Evolutionary conservation across 441 rosid genomes (phyloP).

Genomic region (Populus trichocarpa): DNA sequence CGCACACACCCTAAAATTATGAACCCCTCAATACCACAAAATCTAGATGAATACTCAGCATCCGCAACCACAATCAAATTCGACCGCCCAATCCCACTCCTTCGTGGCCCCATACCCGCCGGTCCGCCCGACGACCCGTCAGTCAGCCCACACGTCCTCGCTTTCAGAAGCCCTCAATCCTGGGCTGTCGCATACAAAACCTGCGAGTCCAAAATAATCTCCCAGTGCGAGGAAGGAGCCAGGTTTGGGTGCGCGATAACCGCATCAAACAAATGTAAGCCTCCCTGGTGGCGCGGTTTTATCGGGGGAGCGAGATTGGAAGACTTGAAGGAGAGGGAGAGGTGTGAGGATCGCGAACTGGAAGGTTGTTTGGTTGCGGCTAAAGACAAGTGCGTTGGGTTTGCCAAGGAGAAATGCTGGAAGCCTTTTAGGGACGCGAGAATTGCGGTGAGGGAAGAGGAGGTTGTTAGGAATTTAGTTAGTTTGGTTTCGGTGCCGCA

Average conservation of each 20-base stretch:
- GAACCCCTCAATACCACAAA: constrained; percentile 9
- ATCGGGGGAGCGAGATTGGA: constrained; percentile 20
- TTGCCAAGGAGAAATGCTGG: constrained; percentile 52
- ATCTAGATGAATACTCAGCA: constrained; percentile 49
- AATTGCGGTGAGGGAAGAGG: constrained; percentile 33
- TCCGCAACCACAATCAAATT: constrained; percentile 47
- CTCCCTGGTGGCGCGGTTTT: constrained; percentile 61
- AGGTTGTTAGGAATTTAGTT: constrained; percentile 26
- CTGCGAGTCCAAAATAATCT: constrained; percentile 38
- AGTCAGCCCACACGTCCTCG: constrained; percentile 45
- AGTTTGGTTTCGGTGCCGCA: constrained; percentile 42
- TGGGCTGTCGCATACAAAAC: constrained; percentile 52
- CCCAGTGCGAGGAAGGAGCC: constrained; percentile 73
- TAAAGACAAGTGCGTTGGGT: constrained; percentile 50
- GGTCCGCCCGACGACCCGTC: constrained; percentile 36
- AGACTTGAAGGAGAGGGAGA: constrained; percentile 52
- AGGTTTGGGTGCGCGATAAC: constrained; percentile 67
- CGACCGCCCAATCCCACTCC: constrained; percentile 49
- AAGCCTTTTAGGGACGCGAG: constrained; percentile 51
- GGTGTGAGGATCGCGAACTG: constrained; percentile 61
- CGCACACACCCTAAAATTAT: not conserved
- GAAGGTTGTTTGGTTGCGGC: constrained; percentile 50
- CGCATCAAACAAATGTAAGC: constrained; percentile 64
- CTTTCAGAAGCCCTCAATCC: constrained; percentile 47
- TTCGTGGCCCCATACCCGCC: constrained; percentile 58